These are phyloP conservation scores for Biscogniauxia sp. DNA, from an alignment of 2,329 filamentous ascomycete species.

Conservation along the genomic window DNA sequence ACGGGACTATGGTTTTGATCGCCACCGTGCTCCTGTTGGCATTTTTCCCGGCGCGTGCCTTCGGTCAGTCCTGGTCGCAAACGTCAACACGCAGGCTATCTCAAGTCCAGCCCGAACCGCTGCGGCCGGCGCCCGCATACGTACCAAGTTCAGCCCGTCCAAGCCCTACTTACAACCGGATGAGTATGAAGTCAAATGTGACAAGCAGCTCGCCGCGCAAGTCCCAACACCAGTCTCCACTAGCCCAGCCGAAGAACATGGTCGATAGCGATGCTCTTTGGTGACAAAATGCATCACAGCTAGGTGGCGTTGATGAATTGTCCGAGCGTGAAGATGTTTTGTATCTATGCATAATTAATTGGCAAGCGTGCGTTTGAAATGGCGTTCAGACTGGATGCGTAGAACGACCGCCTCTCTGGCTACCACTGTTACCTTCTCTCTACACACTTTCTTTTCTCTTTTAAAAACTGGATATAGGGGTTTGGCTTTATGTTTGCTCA, in stretches of 20 bases:
- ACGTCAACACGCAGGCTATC: slow-evolving; percentile 11
- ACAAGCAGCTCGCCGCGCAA: slow-evolving; percentile 14
- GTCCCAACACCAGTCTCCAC: slow-evolving; percentile 4
- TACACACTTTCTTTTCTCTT: neutral
- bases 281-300: slow-evolving; percentile 14
- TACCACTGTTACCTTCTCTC: neutral
- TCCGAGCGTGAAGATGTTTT: neutral
- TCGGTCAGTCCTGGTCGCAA: slow-evolving; percentile 21
- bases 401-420: neutral
- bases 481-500: neutral
- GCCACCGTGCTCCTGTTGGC: slow-evolving; percentile 19
- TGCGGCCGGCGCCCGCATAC: slow-evolving; percentile 17
- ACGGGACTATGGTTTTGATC: slow-evolving; percentile 27
- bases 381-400: neutral
- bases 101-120: slow-evolving; percentile 15
- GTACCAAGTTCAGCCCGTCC: slow-evolving; percentile 16
- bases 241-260: slow-evolving; percentile 20
- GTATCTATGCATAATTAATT: neutral
- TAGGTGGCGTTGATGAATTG: neutral
- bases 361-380: neutral
- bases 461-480: neutral
- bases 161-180: slow-evolving; percentile 17
- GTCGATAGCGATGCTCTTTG: slow-evolving; percentile 32
- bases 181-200: slow-evolving; percentile 15
- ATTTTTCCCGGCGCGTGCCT: slow-evolving; percentile 27